A percentile compares a stretch with the other conserved stretches of the same genome.
These are phyloP conservation scores for Escovopsis weberi DNA, from an alignment of 2,329 filamentous ascomycete genomes.

Conservation along the genomic window DNA sequence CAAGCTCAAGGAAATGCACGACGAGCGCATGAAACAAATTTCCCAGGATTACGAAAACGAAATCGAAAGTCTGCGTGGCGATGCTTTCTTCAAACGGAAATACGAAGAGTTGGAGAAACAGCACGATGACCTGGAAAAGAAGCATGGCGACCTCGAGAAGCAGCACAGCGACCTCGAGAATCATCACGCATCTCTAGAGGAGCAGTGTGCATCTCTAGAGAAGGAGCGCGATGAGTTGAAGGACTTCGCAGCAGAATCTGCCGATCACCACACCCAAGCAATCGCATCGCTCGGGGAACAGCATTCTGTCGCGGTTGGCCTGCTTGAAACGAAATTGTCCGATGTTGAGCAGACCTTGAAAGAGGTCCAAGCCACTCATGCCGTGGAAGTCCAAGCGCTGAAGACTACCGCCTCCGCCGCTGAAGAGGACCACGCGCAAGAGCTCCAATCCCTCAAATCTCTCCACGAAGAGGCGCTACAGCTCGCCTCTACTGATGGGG, in stretches of 20 bases:
- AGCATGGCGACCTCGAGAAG: too few relatives aligned
- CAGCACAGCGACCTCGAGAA: too few relatives aligned
- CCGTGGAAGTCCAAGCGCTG: conserved; percentile 42
- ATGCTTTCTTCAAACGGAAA: conserved; percentile 50
- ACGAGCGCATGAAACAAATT: conserved; percentile 42
- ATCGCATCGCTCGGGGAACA: conserved; percentile 29
- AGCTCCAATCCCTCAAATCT: conserved; percentile 40
- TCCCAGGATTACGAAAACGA: conserved; percentile 50
- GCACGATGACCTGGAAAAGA: conserved; percentile 24
- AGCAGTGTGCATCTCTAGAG: conserved; percentile 44
- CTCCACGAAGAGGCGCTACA: conserved; percentile 37
- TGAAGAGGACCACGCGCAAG: conserved; percentile 30
- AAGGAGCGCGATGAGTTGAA: conserved; percentile 38
- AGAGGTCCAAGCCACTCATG: conserved; percentile 40
- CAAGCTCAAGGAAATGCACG: conserved; percentile 40
- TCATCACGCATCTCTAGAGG: conserved; percentile 21
- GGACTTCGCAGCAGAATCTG: conserved; percentile 19
- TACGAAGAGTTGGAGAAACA: conserved; percentile 45
- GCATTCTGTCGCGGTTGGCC: conserved; percentile 28
- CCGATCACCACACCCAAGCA: conserved; percentile 25
- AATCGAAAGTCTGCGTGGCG: conserved; percentile 47
- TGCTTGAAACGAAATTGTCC: conserved; percentile 35
- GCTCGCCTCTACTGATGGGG: conserved; percentile 27
- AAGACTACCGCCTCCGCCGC: conserved; percentile 38
- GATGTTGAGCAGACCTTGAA: conserved; percentile 41